Base-by-base conservation (phyloP, 768 basidiomycete species). In the Plicaturopsis crispa region DNA sequence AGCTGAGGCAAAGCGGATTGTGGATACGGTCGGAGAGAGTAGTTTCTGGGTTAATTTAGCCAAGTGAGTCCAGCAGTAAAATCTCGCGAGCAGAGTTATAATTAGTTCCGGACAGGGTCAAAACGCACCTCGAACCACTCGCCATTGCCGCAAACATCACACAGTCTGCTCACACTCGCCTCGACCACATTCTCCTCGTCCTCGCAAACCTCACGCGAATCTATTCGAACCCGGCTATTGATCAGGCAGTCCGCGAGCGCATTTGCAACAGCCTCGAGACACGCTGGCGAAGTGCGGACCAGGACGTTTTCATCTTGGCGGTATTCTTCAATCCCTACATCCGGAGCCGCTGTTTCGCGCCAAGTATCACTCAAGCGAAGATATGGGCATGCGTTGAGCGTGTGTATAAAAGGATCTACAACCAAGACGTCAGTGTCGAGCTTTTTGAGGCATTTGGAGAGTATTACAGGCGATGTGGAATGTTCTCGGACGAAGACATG, bases 111-210 rank as follows among this genome's bases (percentile, higher is more conserved):
- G 14, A 14, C 24, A 53, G 52, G 6, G 37, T 51, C 17, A 26
- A 45, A 21, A 38, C 24, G 5, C 41, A 51, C 21, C 43, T 54
- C 20, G 23, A 48, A 19, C 66, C 63, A 11, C 59, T 69, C 19
- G 60, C 61, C 5, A 52, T 63, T 37, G 62, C 66, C 14, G 51
- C 60, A 5, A 62, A 64, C 44, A 44, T 62, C 31, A 50, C 55
- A 2, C 63, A 66, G 39, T 44, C 48, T 4, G 16, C 48, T n/a
- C 35, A 47, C 34, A 51, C 49, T 4, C 54, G 50, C 0, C 55
- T 66, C 7, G 55, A 65, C 46, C 48, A 57, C 34, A 56, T 65
- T 14, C 45, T 63, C 3, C 38, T 60, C 4, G 60, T 50, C 7
- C 52, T 63, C 39, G 61, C 46, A 7, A 51, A 53, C 35, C 53